Percentiles rank a stretch among this genome's conserved stretches.
These are phyloP conservation scores for Penicillium sp. DNA, from an alignment of 2,329 filamentous ascomycete species.

Conservation along the genomic window DNA sequence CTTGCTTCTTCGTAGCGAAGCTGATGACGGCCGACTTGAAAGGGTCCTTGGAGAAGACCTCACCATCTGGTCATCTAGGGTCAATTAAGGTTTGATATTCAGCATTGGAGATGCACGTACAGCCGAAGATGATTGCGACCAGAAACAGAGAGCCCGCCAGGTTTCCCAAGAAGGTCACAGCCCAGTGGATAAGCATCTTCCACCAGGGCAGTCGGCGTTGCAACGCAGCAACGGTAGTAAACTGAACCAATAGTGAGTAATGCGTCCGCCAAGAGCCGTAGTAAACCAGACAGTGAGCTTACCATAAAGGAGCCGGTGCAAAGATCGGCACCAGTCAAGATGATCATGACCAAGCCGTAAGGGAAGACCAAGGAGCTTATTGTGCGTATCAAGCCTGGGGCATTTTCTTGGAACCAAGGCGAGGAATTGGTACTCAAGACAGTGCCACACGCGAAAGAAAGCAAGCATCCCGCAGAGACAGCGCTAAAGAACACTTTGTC, in stretches of 20 bases:
- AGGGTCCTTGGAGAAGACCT: conserved; percentile 47
- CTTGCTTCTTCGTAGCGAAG: conserved; percentile 53
- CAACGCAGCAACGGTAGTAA: conserved; percentile 48
- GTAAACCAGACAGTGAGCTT: not conserved
- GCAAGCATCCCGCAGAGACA: conserved; percentile 54
- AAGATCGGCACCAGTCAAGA: conserved; percentile 53
- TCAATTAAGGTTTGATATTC: not conserved
- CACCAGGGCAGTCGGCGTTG: conserved; percentile 44
- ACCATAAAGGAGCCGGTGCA: conserved; percentile 53
- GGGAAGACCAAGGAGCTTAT: conserved; percentile 53
- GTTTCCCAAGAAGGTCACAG: conserved; percentile 53
- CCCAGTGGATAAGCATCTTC: conserved; percentile 47
- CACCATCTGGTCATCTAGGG: conserved; percentile 42
- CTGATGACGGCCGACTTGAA: conserved; percentile 49
- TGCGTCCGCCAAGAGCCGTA: not conserved
- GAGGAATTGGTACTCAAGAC: conserved; percentile 49
- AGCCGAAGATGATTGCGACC: conserved; percentile 52
- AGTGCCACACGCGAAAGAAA: conserved; percentile 55
- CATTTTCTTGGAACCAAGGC: conserved; percentile 54
- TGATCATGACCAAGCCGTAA: conserved; percentile 53
- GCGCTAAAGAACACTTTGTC: conserved; percentile 57
- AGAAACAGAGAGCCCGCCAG: conserved; percentile 53
- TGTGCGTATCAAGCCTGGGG: conserved; percentile 51
- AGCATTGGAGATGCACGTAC: conserved; percentile 29
- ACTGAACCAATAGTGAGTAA: conserved; percentile 28